phyloP scores from a whole-genome alignment of 345 rosid genomes.

The Cardamine occulta region DNA sequence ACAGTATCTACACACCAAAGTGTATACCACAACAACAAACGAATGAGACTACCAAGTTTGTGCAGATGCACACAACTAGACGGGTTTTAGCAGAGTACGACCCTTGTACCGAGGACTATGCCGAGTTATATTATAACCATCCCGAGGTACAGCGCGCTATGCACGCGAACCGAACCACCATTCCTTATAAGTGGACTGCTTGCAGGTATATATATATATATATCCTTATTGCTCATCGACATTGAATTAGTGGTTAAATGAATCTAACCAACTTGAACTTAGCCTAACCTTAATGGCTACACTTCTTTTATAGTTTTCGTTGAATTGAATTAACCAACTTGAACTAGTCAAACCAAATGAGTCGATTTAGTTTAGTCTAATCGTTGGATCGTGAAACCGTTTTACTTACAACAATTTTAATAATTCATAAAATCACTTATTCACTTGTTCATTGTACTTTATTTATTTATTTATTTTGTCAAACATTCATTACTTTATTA shows the following conservation, averaged over 20 bases:
- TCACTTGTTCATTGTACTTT: no score
- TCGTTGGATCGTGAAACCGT: no score
- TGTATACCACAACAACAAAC: slow-evolving; percentile 43
- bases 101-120: slow-evolving; percentile 79
- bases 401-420: no score
- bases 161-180: slow-evolving; percentile 73
- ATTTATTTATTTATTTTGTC: no score
- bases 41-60: slow-evolving; percentile 6
- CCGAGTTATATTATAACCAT: slow-evolving; percentile 76
- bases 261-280: background rate
- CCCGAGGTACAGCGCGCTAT: slow-evolving; percentile 77
- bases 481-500: no score
- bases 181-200: slow-evolving; percentile 87
- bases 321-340: no score
- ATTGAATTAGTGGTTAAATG: background rate
- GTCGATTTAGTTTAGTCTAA: no score
- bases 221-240: background rate
- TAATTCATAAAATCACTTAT: no score
- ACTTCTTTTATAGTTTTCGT: no score
- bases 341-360: no score
- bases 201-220: slow-evolving; percentile 87
- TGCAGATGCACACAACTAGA: slow-evolving; percentile 42
- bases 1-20: slow-evolving; percentile 80
- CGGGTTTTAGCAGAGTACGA: slow-evolving; percentile 59
- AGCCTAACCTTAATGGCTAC: background rate